Conservation (phyloP, 371 early-diverging fungal genomes). For the Basidiobolus meristosporus region DNA sequence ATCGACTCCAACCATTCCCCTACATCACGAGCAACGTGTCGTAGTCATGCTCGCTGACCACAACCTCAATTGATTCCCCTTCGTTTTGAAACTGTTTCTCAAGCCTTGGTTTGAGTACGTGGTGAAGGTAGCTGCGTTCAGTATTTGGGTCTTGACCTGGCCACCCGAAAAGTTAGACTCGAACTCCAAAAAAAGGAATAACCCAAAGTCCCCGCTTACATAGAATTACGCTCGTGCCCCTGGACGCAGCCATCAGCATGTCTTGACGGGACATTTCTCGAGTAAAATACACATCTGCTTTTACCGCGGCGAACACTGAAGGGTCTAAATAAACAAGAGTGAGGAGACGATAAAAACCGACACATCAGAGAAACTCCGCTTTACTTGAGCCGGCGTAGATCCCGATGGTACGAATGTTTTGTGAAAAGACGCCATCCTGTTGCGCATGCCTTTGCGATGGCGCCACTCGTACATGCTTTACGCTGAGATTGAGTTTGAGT, state of each 20-base stretch:
- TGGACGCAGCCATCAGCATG: constrained; percentile 54
- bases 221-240: constrained; percentile 68
- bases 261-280: constrained; percentile 94
- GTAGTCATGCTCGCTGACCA: constrained; percentile 44
- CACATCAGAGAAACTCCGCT: background rate
- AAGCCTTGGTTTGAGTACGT: constrained; percentile 42
- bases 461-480: constrained; percentile 58
- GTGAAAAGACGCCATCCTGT: background rate
- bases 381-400: constrained; percentile 87
- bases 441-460: constrained; percentile 23
- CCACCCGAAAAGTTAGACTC: background rate
- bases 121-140: constrained; percentile 81
- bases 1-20: too few relatives aligned
- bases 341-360: background rate
- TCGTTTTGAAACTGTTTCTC: constrained; percentile 19
- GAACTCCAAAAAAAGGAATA: background rate
- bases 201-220: constrained; percentile 20
- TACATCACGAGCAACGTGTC: constrained; percentile 54
- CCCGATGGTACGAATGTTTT: constrained; percentile 50
- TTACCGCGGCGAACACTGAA: constrained; percentile 23
- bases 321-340: constrained; percentile 10
- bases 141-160: constrained; percentile 75
- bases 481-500: constrained; percentile 37
- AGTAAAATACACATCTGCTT: constrained; percentile 64
- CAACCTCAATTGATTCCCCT: constrained; percentile 25